Base-by-base conservation (phyloP, 2,329 filamentous ascomycete genomes). In the Sodiomyces alkalinus region DNA sequence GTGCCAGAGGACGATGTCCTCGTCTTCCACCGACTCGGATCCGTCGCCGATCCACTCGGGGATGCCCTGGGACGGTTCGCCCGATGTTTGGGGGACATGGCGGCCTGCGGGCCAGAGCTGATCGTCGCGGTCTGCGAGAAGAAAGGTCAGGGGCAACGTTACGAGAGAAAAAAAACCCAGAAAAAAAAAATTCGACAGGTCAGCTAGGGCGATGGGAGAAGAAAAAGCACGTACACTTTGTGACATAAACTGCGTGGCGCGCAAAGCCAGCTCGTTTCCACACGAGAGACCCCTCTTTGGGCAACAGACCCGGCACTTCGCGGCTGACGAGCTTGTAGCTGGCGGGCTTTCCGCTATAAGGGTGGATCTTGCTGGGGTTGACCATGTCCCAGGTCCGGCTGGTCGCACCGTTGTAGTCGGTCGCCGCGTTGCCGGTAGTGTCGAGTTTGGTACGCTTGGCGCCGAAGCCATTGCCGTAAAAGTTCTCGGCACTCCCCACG, bases 261-360 rank as follows among this genome's bases (percentile, higher is more conserved):
- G 86, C 82, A 43, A 93, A 94, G 0, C 78, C 82, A 2, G 85
- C 86, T 13, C 86, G 67, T 55, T 92, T 92, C 78, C 82, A 92
- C 6, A 92, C 85, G 15, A 94, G 49, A 2, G 80, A 74, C 2
- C 77, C 77, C 35, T 79, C 71, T 56, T 85, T 90, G 3, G 86
- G 83, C 7, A 94, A 56, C 12, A 94, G 56, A 1, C 62, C 57
- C 0, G 86, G 80, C 0, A 87, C 77, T 44, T 93, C 86, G 24
- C 86, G 64, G 48, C 80, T 87, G 20, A 93, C 82, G 2, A 94
- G 69, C 62, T 93, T 93, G 52, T 93, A 94, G 29, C 70, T 75
- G 1, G 77, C 73, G 0, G 83, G 81, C 56, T 90, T 92, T 48
- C 80, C 73, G 51, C 78, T 86, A 58, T 86, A 77, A 0, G 80